Conservation (phyloP, 2,329 filamentous ascomycete species). For the Pseudocercospora pini-densiflorae region DNA sequence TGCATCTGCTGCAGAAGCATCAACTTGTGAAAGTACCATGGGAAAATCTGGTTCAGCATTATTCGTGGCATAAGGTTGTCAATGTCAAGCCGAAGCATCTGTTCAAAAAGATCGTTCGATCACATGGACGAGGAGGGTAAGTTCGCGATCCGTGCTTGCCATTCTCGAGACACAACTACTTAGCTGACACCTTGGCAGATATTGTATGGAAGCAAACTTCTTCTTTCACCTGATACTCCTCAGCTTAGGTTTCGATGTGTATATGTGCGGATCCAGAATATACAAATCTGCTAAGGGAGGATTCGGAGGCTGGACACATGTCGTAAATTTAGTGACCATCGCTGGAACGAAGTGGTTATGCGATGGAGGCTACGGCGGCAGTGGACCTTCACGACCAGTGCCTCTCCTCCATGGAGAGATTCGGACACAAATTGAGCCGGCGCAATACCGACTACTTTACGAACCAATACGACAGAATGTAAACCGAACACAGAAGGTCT, state of each 20-base stretch:
- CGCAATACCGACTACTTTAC: constrained; percentile 27
- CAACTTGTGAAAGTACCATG: constrained; percentile 60
- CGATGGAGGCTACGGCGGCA: constrained; percentile 48
- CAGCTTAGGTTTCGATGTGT: constrained; percentile 55
- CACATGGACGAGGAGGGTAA: constrained; percentile 54
- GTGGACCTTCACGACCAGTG: constrained; percentile 45
- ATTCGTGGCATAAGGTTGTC: constrained; percentile 53
- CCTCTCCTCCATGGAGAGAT: constrained; percentile 36
- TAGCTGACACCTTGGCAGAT: constrained; percentile 33
- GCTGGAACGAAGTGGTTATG: constrained; percentile 35
- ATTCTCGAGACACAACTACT: not conserved
- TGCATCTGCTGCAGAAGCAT: constrained; percentile 34
- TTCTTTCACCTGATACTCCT: constrained; percentile 58
- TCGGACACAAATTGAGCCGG: constrained; percentile 24
- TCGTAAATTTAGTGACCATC: constrained; percentile 48
- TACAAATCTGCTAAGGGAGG: constrained; percentile 23
- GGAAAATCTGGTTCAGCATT: constrained; percentile 62
- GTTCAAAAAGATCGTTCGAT: constrained; percentile 57
- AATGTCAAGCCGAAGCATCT: constrained; percentile 55
- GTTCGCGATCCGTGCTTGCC: not conserved
- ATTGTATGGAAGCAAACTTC: constrained; percentile 65
- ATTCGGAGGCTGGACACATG: constrained; percentile 44
- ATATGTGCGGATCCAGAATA: constrained; percentile 47
- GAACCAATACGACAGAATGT: constrained; percentile 26
- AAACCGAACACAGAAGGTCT: constrained; percentile 42